Conservation (phyloP, 2,329 filamentous ascomycete species). For the Orbilia ellipsospora region DNA sequence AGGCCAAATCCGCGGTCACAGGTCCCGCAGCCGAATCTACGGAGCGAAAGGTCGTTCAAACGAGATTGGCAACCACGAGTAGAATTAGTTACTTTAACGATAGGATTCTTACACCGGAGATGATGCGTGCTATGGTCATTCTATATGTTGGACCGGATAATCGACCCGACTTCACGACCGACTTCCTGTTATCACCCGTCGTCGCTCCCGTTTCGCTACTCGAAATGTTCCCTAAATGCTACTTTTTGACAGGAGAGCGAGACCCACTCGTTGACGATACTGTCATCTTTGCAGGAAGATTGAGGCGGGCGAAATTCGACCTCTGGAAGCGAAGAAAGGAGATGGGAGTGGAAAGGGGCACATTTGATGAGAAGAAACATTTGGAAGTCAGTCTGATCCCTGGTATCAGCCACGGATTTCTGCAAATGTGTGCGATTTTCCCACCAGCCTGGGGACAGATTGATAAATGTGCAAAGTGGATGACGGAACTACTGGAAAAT, state of each 20-base stretch:
- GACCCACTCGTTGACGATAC: conserved; percentile 97
- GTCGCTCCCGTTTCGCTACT: conserved; percentile 87
- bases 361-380: conserved; percentile 77
- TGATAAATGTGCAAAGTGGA: conserved; percentile 81
- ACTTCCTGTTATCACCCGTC: conserved; percentile 89
- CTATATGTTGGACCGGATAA: conserved; percentile 94
- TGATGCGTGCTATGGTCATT: conserved; percentile 99
- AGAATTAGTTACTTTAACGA: conserved; percentile 99
- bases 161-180: conserved; percentile 88
- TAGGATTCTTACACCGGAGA: conserved; percentile 91
- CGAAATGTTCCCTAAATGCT: conserved; percentile 89
- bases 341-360: conserved; percentile 68
- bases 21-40: conserved; percentile 57
- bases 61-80: conserved; percentile 91
- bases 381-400: conserved; percentile 87
- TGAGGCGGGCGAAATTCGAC: conserved; percentile 80
- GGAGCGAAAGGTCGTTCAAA: conserved; percentile 68
- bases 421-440: conserved; percentile 89
- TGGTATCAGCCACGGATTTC: conserved; percentile 90
- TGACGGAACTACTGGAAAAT: conserved; percentile 76
- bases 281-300: conserved; percentile 88
- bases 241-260: conserved; percentile 92
- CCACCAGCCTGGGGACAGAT: conserved; percentile 92
- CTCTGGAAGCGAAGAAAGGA: conserved; percentile 64
- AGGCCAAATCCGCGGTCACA: conserved; percentile 44